Percentiles rank a stretch among this genome's conserved stretches.
Evolutionary conservation across 257 asterid genomes (phyloP).

Genomic region (Salvia miltiorrhiza): DNA sequence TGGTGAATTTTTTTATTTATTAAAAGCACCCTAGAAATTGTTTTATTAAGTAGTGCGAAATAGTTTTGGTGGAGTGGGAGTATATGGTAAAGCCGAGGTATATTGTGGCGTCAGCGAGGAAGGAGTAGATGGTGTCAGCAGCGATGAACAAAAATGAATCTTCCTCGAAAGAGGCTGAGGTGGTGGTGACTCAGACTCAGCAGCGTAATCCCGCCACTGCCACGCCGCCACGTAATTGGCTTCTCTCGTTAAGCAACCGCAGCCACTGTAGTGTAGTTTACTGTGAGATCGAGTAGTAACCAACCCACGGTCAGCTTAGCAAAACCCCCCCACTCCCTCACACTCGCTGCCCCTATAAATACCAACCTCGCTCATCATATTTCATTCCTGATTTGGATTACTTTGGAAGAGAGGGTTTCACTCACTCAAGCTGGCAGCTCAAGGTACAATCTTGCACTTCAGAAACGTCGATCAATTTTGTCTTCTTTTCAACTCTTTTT

Average conservation of each 20-base stretch:
- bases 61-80: no score
- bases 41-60: no score
- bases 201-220: slow-evolving; percentile 35
- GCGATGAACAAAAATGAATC: not conserved
- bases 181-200: not conserved
- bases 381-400: slow-evolving; percentile 6
- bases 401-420: not conserved
- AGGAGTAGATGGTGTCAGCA: not conserved
- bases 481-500: not conserved
- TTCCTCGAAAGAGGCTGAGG: slow-evolving; percentile 23
- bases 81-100: no score
- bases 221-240: slow-evolving; percentile 29
- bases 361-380: not conserved
- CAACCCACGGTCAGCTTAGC: slow-evolving; percentile 35
- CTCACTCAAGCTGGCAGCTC: not conserved
- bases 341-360: slow-evolving; percentile 23
- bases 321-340: not conserved
- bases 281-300: not conserved
- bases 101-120: not conserved
- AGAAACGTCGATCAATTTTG: slow-evolving; percentile 1
- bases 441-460: not conserved
- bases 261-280: not conserved
- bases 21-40: no score
- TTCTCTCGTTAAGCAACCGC: slow-evolving; percentile 14
- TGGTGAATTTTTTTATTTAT: no score